A percentile compares a stretch with the other conserved stretches of the same genome.
Conservation (phyloP, 192 early-diverging fungal species). For the Coemansia sp. region DNA sequence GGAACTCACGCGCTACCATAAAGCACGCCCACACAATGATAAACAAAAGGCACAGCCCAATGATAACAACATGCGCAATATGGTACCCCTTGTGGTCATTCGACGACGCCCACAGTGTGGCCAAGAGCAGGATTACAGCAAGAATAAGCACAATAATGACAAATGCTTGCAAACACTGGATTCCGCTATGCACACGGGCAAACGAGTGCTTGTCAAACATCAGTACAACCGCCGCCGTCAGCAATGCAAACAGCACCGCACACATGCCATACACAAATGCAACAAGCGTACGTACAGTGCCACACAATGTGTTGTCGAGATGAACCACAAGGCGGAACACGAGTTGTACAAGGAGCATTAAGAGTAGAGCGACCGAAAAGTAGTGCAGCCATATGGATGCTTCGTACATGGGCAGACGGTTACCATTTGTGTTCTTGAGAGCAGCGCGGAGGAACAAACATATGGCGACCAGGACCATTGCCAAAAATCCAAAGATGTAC, state of each 20-base stretch:
- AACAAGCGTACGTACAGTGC: slow-evolving; percentile 23
- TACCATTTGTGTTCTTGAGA: slow-evolving; percentile 16
- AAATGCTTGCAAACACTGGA: slow-evolving; percentile 50
- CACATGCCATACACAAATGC: slow-evolving; percentile 37
- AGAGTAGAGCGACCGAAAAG: slow-evolving; percentile 40
- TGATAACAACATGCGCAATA: slow-evolving; percentile 50
- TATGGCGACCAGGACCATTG: slow-evolving; percentile 34
- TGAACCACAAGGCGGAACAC: slow-evolving; percentile 50
- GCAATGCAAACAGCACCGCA: slow-evolving; percentile 27
- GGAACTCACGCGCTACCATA: slow-evolving; percentile 49
- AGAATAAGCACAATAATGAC: slow-evolving; percentile 38
- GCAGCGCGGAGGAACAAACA: slow-evolving; percentile 41
- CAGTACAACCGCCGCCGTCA: slow-evolving; percentile 42
- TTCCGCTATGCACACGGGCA: slow-evolving; percentile 32
- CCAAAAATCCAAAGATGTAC: slow-evolving; percentile 44
- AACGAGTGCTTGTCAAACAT: slow-evolving; percentile 49
- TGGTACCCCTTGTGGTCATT: slow-evolving; percentile 45
- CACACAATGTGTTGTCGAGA: slow-evolving; percentile 44
- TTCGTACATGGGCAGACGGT: slow-evolving; percentile 45
- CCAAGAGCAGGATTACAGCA: slow-evolving; percentile 24
- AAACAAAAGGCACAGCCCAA: slow-evolving; percentile 32
- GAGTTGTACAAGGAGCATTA: slow-evolving; percentile 38
- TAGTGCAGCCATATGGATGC: slow-evolving; percentile 49
- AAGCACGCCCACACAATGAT: slow-evolving; percentile 42
- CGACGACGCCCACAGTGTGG: slow-evolving; percentile 29